A percentile compares a stretch with the other conserved stretches of the same genome.
These are phyloP conservation scores for Aspergillus sergii DNA, from an alignment of 2,329 filamentous ascomycete genomes.

Conservation along the genomic window DNA sequence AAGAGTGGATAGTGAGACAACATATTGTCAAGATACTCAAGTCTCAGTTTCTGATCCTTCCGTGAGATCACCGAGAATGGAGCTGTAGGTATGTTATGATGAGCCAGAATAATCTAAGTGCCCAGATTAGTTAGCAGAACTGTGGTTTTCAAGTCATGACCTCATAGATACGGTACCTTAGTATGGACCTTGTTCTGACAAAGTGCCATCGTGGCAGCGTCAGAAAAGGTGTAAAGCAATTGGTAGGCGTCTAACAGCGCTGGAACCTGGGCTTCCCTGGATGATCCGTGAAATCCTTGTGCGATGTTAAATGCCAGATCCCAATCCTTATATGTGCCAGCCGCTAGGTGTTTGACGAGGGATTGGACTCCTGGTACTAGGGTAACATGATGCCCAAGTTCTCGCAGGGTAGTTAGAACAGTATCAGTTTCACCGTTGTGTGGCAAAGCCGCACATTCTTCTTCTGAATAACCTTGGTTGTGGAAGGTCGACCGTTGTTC, in stretches of 20 bases:
- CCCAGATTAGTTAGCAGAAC: no score
- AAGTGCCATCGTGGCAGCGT: conserved; percentile 23
- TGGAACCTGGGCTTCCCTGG: conserved; percentile 25
- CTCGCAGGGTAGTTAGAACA: no score
- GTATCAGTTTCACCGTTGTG: conserved; percentile 12
- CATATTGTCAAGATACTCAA: no score
- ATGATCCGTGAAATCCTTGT: conserved; percentile 22
- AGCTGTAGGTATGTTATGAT: no score
- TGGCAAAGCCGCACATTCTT: conserved; percentile 17
- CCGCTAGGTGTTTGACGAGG: conserved; percentile 17
- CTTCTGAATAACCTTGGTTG: conserved; percentile 13
- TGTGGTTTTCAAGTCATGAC: no score
- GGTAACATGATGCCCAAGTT: conserved; percentile 12
- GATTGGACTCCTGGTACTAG: conserved; percentile 15
- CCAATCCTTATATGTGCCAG: conserved; percentile 19
- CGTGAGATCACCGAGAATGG: no score
- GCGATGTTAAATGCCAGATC: conserved; percentile 28
- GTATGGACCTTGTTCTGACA: conserved; percentile 18
- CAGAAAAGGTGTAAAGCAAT: conserved; percentile 23
- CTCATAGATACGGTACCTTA: no score
- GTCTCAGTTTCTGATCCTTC: no score
- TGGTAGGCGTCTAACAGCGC: conserved; percentile 27
- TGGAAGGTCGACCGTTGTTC: conserved; percentile 16
- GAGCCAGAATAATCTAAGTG: no score
- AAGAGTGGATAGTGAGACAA: conserved; percentile 17